Base-by-base conservation (phyloP, 2,329 filamentous ascomycete genomes). In the Penicillium sp. region DNA sequence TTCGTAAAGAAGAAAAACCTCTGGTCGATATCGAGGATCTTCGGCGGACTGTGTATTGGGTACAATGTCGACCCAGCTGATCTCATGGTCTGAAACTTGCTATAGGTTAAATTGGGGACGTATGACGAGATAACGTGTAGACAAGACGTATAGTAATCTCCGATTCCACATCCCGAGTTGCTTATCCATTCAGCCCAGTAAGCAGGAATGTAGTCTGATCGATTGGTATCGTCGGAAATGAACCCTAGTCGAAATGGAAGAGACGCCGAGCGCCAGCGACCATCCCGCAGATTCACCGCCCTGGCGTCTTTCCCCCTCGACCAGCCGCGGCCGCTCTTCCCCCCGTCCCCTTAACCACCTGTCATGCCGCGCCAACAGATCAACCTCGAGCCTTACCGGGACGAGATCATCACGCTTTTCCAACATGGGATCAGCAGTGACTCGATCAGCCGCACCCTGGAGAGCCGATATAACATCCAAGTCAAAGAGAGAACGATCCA, bases 401-500 rank as follows among this genome's bases (percentile, higher is more conserved):
- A 55, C 20, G 50, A 52, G 29, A 55, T 55, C 18, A 45, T 55
- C 23, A 34, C 46, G 19, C 44, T 55, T 7, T 55, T 50, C 30
- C 45, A 52, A 33, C 44, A 52, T 20, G 50, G 52, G 10, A 46
- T 54, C 34, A 55, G 50, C 36, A 55, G 50, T 16, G 48, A 55
- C 36, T 47, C 52, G 2, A 55, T 55, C 37, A 45, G 52, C 27
- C 50, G 46, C 33, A 48, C 46, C 6, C 46, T 55, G 8, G 48
- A 52, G 21, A 48, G 36, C 20, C 49, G 48, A 26, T 48, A 53
- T 45, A 52, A 52, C 35, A 53, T 55, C 26, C 52, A 54, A 38
- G 52, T 55, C 7, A 53, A 51, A 20, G 52, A 55, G 30, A 41
- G 52, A 19, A 54, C 52, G 19, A 54, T 55, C 32, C 52, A 55